phyloP scores from a whole-genome alignment of 495 filamentous ascomycete species.

The Xylaria castorea region DNA sequence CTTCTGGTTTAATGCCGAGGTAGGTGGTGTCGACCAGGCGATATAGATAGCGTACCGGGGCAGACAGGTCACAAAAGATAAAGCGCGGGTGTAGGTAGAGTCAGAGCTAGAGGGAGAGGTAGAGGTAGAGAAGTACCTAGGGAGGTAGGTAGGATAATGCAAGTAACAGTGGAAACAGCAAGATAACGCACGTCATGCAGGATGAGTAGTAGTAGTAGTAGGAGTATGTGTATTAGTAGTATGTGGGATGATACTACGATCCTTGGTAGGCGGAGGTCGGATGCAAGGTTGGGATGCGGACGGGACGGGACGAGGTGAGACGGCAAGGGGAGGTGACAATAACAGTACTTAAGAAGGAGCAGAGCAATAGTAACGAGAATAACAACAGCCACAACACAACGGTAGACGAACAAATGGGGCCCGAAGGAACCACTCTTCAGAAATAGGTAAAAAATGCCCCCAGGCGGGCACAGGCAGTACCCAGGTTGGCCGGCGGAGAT shows the following conservation, averaged over 20 bases:
- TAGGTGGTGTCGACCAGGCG: not conserved
- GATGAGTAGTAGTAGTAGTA: not conserved
- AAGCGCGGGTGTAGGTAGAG: not conserved
- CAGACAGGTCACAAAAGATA: not conserved
- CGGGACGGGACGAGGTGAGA: constrained; percentile 27
- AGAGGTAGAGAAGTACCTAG: constrained; percentile 4
- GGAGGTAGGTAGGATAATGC: constrained; percentile 1
- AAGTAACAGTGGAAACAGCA: not conserved
- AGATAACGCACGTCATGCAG: constrained; percentile 19
- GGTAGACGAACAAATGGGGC: not conserved
- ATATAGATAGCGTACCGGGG: not conserved
- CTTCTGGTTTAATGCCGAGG: not conserved
- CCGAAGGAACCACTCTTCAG: not conserved
- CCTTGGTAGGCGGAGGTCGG: constrained; percentile 1
- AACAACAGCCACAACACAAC: not conserved
- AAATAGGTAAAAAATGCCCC: not conserved
- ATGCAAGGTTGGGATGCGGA: constrained; percentile 23
- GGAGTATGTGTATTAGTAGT: not conserved
- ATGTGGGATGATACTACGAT: constrained; percentile 12
- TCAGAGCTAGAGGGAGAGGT: not conserved
- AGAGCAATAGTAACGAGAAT: not conserved
- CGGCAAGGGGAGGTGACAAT: constrained; percentile 9
- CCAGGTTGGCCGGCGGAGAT: not conserved
- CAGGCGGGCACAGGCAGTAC: not conserved
- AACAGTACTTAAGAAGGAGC: not conserved